A percentile compares a stretch with the other conserved stretches of the same genome.
Conservation (phyloP, 192 early-diverging fungal species). For the Backusella sp. region DNA sequence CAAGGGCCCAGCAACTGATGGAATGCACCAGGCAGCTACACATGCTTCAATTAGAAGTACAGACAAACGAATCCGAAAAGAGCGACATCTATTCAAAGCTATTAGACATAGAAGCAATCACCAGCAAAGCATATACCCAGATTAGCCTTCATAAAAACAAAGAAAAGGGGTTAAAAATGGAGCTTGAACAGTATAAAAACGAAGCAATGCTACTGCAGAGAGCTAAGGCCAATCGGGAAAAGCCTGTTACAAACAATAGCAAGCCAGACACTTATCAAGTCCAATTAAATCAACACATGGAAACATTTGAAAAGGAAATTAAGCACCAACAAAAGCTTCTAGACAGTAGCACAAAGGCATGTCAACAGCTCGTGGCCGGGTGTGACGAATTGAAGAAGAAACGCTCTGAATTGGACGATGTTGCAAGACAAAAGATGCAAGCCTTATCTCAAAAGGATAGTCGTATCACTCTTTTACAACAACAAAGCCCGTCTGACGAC, state of each 20-base stretch:
- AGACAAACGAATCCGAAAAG: not conserved
- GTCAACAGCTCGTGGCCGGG: conserved; percentile 11
- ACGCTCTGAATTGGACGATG: conserved; percentile 25
- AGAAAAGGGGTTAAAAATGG: conserved; percentile 28
- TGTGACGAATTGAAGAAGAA: conserved; percentile 1
- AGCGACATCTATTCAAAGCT: not conserved
- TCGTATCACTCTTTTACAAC: conserved; percentile 30
- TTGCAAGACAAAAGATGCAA: conserved; percentile 37
- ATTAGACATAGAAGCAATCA: conserved; percentile 17
- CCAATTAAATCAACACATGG: conserved; percentile 27
- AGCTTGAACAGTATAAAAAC: conserved; percentile 29
- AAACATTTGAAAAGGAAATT: conserved; percentile 32
- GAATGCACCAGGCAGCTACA: not conserved
- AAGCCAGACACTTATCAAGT: conserved; percentile 23
- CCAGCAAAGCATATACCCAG: conserved; percentile 23
- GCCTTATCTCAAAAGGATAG: conserved; percentile 36
- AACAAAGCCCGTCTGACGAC: conserved; percentile 18
- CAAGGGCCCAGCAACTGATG: not conserved
- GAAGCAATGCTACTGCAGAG: conserved; percentile 12
- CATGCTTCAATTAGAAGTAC: not conserved
- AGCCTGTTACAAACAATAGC: conserved; percentile 34
- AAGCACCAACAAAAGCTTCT: conserved; percentile 27
- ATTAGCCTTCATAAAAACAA: not conserved
- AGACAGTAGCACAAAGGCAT: conserved; percentile 17
- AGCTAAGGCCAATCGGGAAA: conserved; percentile 37